These are phyloP conservation scores for Carex parvula DNA, from an alignment of 176 grass and related monocot species.

Conservation along the genomic window DNA sequence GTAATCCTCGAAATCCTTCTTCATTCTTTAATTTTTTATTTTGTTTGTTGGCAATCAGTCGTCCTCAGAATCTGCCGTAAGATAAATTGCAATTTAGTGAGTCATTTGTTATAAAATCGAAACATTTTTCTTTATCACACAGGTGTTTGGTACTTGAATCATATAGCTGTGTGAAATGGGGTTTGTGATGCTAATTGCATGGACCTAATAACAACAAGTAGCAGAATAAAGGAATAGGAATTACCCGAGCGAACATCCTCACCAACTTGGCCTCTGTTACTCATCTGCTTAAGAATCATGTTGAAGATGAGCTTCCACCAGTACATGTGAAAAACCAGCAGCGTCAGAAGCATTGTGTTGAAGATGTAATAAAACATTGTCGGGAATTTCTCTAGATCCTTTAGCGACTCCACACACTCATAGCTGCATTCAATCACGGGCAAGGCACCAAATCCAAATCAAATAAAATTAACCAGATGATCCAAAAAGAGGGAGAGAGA, in stretches of 20 bases:
- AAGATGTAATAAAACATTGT: conserved; percentile 76
- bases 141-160: neutral
- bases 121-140: neutral
- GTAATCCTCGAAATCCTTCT: conserved; percentile 6
- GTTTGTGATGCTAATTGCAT: neutral
- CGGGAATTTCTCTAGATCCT: conserved; percentile 47
- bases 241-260: conserved; percentile 90
- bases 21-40: neutral
- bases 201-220: too few species aligned
- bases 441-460: neutral
- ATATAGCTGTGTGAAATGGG: neutral
- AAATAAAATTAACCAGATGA: neutral
- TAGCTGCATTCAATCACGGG: conserved; percentile 44
- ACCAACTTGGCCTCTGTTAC: conserved; percentile 86
- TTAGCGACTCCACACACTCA: conserved; percentile 43
- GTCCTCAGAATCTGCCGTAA: conserved; percentile 25
- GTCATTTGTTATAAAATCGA: neutral
- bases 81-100: conserved; percentile 15
- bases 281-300: conserved; percentile 93
- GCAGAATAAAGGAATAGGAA: neutral
- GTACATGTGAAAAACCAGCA: conserved; percentile 93
- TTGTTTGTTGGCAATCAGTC: conserved; percentile 10
- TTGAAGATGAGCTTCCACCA: conserved; percentile 96
- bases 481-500: neutral
- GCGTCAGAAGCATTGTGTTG: conserved; percentile 97